Percentiles rank a stretch among this genome's conserved stretches.
Conservation (phyloP, 1,139 yeast genomes). For the Yarrowia galli region DNA sequence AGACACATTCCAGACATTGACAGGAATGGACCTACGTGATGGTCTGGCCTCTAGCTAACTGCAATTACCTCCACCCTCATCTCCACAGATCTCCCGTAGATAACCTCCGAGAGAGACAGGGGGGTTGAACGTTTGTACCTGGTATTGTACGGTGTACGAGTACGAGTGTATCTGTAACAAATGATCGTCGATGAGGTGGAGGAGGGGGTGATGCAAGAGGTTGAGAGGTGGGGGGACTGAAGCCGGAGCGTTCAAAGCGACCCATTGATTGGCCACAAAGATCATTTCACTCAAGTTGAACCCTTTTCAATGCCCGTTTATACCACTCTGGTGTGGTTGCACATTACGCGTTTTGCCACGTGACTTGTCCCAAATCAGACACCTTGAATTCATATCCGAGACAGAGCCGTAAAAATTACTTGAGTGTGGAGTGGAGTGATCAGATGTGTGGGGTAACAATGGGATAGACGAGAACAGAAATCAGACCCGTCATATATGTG, state of each 20-base stretch:
- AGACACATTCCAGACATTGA: too few relatives aligned
- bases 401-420: neutral
- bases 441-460: neutral
- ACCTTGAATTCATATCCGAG: neutral
- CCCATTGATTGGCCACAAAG: too few relatives aligned
- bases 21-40: too few relatives aligned
- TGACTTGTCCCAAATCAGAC: conserved; percentile 24
- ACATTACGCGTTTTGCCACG: conserved; percentile 15
- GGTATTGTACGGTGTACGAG: too few relatives aligned
- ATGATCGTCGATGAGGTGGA: conserved; percentile 9
- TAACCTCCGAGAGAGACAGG: conserved; percentile 22
- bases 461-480: neutral
- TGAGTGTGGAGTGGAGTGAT: neutral
- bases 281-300: neutral
- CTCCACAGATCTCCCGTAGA: conserved; percentile 5
- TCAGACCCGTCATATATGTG: neutral
- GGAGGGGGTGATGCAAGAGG: too few relatives aligned
- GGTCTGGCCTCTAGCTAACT: too few relatives aligned
- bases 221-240: neutral
- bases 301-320: neutral
- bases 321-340: neutral
- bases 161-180: too few relatives aligned
- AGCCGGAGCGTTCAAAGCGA: too few relatives aligned
- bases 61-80: neutral
- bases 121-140: neutral